Evolutionary conservation across 2,329 filamentous ascomycete genomes (phyloP).

Genomic region (Colletotrichum ledebouriae): DNA sequence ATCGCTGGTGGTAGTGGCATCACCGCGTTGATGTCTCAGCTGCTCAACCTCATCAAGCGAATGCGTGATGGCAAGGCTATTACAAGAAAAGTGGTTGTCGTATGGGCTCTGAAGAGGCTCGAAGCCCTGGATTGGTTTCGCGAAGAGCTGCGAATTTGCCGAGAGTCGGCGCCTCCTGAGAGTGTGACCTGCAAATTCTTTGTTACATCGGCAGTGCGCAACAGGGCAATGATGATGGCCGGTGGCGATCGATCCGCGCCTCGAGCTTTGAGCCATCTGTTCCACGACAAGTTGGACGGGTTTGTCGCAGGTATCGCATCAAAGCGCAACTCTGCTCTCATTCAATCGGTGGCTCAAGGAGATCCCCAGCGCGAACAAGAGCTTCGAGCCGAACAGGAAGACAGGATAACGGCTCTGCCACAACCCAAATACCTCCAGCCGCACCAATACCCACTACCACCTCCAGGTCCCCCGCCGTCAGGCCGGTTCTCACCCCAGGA

Average conservation of each 20-base stretch:
- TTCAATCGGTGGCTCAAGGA: conserved; percentile 83
- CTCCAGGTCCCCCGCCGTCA: conserved; percentile 49
- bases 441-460: conserved; percentile 54
- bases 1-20: conserved; percentile 96
- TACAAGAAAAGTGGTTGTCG: conserved; percentile 88
- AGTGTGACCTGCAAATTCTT: conserved; percentile 95
- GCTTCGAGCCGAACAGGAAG: conserved; percentile 85
- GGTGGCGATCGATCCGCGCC: conserved; percentile 62
- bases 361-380: conserved; percentile 84
- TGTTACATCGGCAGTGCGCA: conserved; percentile 82
- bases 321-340: conserved; percentile 87
- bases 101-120: conserved; percentile 93
- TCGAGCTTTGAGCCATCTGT: conserved; percentile 78
- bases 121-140: conserved; percentile 99
- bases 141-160: conserved; percentile 91
- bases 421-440: conserved; percentile 74
- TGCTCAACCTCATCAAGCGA: conserved; percentile 93
- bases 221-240: conserved; percentile 47
- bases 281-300: conserved; percentile 89
- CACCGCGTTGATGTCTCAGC: conserved; percentile 90
- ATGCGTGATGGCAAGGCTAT: conserved; percentile 96
- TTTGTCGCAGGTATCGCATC: conserved; percentile 89
- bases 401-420: conserved; percentile 85
- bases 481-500: conserved; percentile 55
- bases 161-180: conserved; percentile 88